A percentile compares a stretch with the other conserved stretches of the same genome.
Evolutionary conservation across 2,329 filamentous ascomycete genomes (phyloP).

Genomic region (Cytospora paraplurivora): DNA sequence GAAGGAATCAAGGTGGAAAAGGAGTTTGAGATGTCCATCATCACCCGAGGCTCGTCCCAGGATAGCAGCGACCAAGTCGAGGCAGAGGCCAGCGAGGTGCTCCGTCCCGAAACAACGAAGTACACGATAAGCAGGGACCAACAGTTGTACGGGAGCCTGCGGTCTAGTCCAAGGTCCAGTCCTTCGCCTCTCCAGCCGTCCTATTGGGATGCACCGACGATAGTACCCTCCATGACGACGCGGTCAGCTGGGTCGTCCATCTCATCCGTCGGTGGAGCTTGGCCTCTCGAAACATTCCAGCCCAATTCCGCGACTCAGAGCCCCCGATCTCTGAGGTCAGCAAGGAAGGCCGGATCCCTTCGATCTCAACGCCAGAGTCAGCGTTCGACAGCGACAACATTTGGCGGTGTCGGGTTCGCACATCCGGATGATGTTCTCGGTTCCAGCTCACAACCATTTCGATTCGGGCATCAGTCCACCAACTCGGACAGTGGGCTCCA

Average conservation of each 20-base stretch:
- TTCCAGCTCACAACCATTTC: not conserved
- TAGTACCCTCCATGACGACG: not conserved
- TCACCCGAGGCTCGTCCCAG: constrained; percentile 19
- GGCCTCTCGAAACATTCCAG: not conserved
- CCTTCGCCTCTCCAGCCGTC: constrained; percentile 15
- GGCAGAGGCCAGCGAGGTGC: constrained; percentile 23
- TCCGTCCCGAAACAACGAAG: constrained; percentile 16
- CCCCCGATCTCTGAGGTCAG: not conserved
- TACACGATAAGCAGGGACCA: constrained; percentile 15
- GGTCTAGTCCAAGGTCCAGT: constrained; percentile 2
- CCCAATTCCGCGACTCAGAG: not conserved
- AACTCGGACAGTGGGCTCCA: constrained; percentile 3
- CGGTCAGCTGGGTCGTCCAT: not conserved
- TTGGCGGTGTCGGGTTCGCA: not conserved
- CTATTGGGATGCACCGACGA: constrained; percentile 7
- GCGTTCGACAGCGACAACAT: not conserved
- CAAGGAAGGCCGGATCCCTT: not conserved
- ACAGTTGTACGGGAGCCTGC: constrained; percentile 7
- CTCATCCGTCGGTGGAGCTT: not conserved
- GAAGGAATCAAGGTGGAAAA: constrained; percentile 22
- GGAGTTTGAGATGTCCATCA: constrained; percentile 28
- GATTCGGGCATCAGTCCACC: constrained; percentile 3
- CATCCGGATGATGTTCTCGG: not conserved
- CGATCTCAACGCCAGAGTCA: not conserved
- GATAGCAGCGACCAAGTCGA: constrained; percentile 24